Conservation (phyloP, 805 yeast genomes). For the Metschnikowia cubensis region DNA sequence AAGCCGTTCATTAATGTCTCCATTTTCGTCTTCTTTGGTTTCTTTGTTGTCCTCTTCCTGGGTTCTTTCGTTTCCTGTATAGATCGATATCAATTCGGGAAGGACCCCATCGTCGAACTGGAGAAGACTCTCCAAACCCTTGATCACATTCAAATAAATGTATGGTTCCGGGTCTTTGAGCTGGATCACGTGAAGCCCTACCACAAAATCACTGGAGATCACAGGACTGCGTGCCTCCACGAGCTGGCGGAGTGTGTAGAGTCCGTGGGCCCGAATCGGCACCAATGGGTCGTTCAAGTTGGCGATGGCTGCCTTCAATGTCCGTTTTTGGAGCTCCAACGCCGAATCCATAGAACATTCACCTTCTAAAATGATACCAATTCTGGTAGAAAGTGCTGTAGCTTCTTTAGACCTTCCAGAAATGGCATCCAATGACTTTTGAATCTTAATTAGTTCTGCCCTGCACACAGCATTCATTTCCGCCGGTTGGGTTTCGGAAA, state of each 20-base stretch:
- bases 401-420: constrained; percentile 9
- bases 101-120: constrained; percentile 38
- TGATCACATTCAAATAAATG: constrained; percentile 78
- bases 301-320: constrained; percentile 56
- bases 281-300: constrained; percentile 72
- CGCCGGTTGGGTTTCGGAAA: constrained; percentile 26
- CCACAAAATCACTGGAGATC: constrained; percentile 48
- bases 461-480: constrained; percentile 29
- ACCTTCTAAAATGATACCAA: constrained; percentile 26
- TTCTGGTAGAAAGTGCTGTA: constrained; percentile 27
- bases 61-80: constrained; percentile 22
- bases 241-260: constrained; percentile 57
- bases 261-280: constrained; percentile 85
- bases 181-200: constrained; percentile 59
- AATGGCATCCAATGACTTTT: constrained; percentile 14
- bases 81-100: constrained; percentile 36
- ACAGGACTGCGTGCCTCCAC: constrained; percentile 48
- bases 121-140: constrained; percentile 65
- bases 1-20: constrained; percentile 60
- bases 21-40: neutral
- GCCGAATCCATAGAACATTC: constrained; percentile 19
- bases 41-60: neutral
- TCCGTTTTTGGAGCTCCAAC: constrained; percentile 33
- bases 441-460: constrained; percentile 26
- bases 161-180: constrained; percentile 81